phyloP scores from a whole-genome alignment of 2,329 filamentous ascomycete species.

The Phyllosticta capitalensis region DNA sequence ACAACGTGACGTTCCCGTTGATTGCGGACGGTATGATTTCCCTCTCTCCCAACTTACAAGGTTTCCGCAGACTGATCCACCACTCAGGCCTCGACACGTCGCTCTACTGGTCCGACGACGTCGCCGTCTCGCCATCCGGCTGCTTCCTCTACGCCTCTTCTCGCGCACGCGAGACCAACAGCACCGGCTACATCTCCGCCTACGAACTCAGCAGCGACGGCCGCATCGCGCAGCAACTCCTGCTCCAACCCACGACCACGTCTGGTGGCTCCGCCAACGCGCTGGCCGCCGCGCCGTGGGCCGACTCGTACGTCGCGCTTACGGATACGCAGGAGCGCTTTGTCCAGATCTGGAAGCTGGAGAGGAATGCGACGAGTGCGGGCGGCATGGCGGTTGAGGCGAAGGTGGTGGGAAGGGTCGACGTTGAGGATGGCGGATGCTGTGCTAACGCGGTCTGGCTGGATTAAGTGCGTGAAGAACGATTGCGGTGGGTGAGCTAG shows the following conservation, averaged over 20 bases:
- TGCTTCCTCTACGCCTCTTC: constrained; percentile 17
- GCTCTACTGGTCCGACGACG: constrained; percentile 20
- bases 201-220: constrained; percentile 22
- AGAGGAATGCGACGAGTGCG: constrained; percentile 7
- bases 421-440: constrained; percentile 9
- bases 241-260: constrained; percentile 22
- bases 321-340: constrained; percentile 28
- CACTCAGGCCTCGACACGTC: constrained; percentile 14
- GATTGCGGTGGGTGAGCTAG: too few relatives aligned
- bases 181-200: constrained; percentile 26
- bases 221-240: constrained; percentile 22
- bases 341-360: constrained; percentile 27
- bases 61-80: not conserved
- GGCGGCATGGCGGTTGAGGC: not conserved
- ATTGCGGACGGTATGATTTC: constrained; percentile 8
- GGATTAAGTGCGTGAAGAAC: not conserved
- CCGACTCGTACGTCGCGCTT: constrained; percentile 24
- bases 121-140: constrained; percentile 14
- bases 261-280: constrained; percentile 30
- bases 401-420: constrained; percentile 13
- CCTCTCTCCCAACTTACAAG: not conserved
- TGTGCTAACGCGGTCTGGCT: constrained; percentile 8
- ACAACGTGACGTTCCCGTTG: constrained; percentile 15
- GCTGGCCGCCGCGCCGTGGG: constrained; percentile 23
- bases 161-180: constrained; percentile 14